Evolutionary conservation across 305 asterid genomes (phyloP), one percentile per base, ranked within the genome.

Genomic region (Fraxinus dipetala): DNA sequence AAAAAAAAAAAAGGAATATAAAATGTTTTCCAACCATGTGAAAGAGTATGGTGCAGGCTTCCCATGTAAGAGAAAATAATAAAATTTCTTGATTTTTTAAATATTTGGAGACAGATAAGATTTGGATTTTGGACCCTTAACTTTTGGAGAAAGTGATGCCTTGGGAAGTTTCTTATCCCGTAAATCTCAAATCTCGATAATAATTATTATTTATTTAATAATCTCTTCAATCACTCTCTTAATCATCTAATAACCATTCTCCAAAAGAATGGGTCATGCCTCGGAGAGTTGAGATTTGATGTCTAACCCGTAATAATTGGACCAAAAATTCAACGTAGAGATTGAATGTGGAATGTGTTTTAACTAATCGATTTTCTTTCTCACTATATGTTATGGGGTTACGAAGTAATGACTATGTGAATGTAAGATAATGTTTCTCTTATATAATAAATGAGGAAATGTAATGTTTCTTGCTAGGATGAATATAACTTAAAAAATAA

Each of bases 181-280:
- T 83, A 31, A 85, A 85, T 83, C 87, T 78, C 90, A 83, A 88
- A 85, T 82, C 89, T 86, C 85, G 84, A 89, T 85, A 79, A 16
- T 5, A 5, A 32, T 72, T 13, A 67, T 80, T 40, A 79, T 67
- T n/a, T 77, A 56, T 82, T 35, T 77, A 31, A 69, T 9, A 20
- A 48, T 70, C 79, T 70, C 79, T 82, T 80, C 86, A 86, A 81
- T 83, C 88, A 85, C 84, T 3, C 31, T 67, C 85, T 79, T 85
- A 81, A 85, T 86, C 88, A 84, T 86, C 83, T 35, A 77, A 40
- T 80, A 75, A 56, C 77, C 84, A 86, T 83, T 86, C 88, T 84
- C 16, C 75, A 16, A 16, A n/a, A 26, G 16, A 65, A 11, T 32
- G 76, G 43, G 14, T 70, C 11, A 30, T 31, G 13, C 75, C 43